Evolutionary conservation across 805 yeast genomes (phyloP).

Genomic region (Candida vartiovaarae): DNA sequence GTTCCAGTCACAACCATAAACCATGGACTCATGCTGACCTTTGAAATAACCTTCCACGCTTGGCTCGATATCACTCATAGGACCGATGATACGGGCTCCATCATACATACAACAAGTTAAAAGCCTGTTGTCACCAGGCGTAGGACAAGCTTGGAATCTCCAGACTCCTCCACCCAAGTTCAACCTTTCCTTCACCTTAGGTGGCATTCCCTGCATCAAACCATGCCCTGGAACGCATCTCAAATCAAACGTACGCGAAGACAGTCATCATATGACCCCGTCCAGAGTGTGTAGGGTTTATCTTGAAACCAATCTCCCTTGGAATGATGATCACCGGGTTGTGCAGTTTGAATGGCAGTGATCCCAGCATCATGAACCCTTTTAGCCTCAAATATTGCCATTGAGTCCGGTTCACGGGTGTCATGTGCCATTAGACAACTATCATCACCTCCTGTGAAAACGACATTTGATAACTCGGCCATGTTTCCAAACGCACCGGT

Average conservation of each 20-base stretch:
- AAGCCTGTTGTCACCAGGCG: constrained; percentile 36
- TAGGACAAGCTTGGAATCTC: constrained; percentile 68
- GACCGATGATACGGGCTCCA: constrained; percentile 68
- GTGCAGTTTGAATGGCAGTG: constrained; percentile 63
- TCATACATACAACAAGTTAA: constrained; percentile 92
- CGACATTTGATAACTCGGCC: constrained; percentile 45
- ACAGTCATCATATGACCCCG: constrained; percentile 90
- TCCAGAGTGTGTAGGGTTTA: constrained; percentile 51
- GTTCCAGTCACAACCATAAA: constrained; percentile 92
- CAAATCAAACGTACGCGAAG: constrained; percentile 65
- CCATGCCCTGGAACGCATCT: constrained; percentile 40
- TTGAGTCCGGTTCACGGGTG: constrained; percentile 30
- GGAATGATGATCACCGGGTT: constrained; percentile 30
- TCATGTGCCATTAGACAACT: constrained; percentile 70
- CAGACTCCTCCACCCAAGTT: constrained; percentile 93
- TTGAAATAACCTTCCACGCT: constrained; percentile 40
- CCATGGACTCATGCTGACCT: constrained; percentile 82
- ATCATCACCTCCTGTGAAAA: constrained; percentile 92
- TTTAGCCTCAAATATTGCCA: constrained; percentile 29
- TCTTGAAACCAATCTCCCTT: constrained; percentile 34
- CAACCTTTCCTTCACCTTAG: constrained; percentile 35
- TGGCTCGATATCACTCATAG: constrained; percentile 22
- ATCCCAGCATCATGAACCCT: constrained; percentile 88
- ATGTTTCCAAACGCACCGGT: constrained; percentile 63
- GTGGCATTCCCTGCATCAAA: constrained; percentile 43